These are phyloP conservation scores for Amylocystis lapponica DNA, from an alignment of 768 basidiomycete species.

Conservation along the genomic window DNA sequence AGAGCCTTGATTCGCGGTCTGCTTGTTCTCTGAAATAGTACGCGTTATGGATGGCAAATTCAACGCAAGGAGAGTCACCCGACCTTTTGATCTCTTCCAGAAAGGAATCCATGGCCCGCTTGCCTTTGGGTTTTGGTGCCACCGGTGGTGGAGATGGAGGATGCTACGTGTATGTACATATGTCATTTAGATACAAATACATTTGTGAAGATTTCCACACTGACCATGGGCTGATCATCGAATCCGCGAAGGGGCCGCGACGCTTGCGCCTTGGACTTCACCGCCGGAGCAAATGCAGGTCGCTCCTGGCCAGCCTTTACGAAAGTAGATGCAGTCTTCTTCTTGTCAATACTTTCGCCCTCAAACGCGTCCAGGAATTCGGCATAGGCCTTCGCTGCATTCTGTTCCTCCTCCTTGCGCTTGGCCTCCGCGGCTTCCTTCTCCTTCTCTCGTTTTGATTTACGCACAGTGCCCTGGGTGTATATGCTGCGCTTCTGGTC, in stretches of 20 bases:
- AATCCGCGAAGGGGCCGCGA: constrained; percentile 27
- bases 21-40: constrained; percentile 75
- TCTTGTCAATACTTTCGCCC: constrained; percentile 52
- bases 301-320: constrained; percentile 50
- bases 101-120: constrained; percentile 93
- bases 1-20: constrained; percentile 79
- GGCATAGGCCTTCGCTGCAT: constrained; percentile 72
- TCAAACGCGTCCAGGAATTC: constrained; percentile 86
- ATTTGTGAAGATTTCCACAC: constrained; percentile 6
- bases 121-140: constrained; percentile 79
- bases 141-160: constrained; percentile 52
- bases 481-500: constrained; percentile 84
- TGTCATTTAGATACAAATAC: background rate
- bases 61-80: background rate
- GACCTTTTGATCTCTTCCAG: constrained; percentile 95
- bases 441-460: constrained; percentile 90
- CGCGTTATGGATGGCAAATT: constrained; percentile 5
- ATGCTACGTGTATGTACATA: constrained; percentile 23
- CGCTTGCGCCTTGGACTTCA: constrained; percentile 20
- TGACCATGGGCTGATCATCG: constrained; percentile 28
- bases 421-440: constrained; percentile 90
- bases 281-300: constrained; percentile 36
- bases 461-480: constrained; percentile 77
- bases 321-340: constrained; percentile 50
- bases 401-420: constrained; percentile 75